These are phyloP conservation scores for Aspergillus brasiliensis DNA, from an alignment of 2,329 filamentous ascomycete genomes.

Conservation along the genomic window DNA sequence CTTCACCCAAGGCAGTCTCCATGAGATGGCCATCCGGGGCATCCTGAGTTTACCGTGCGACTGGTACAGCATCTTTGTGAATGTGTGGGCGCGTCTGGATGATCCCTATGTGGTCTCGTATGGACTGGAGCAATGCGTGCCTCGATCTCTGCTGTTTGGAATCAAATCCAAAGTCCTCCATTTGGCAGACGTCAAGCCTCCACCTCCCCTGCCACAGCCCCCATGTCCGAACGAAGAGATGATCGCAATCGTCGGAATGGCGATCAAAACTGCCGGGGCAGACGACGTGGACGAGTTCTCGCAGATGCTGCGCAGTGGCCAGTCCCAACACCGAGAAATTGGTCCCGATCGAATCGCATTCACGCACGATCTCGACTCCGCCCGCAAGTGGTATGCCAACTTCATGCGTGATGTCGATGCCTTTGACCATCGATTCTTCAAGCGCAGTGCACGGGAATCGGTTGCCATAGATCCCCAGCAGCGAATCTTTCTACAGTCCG, in stretches of 20 bases:
- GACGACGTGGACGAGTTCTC: constrained; percentile 38
- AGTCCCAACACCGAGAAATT: constrained; percentile 32
- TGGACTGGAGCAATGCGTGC: constrained; percentile 41
- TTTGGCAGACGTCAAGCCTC: not conserved
- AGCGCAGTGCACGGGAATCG: constrained; percentile 28
- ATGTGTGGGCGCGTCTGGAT: constrained; percentile 9
- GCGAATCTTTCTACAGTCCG: constrained; percentile 29
- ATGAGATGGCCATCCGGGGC: constrained; percentile 33
- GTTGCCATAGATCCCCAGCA: constrained; percentile 35
- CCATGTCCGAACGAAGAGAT: not conserved
- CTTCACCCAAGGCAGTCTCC: constrained; percentile 27
- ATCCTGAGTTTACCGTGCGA: constrained; percentile 39
- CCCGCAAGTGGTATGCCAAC: constrained; percentile 17
- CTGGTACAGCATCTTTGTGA: constrained; percentile 39
- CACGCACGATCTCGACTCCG: not conserved
- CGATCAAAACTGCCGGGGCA: constrained; percentile 34
- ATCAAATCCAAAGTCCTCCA: not conserved
- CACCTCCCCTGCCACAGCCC: not conserved
- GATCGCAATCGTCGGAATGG: constrained; percentile 42
- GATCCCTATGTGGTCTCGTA: constrained; percentile 35
- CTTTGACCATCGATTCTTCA: constrained; percentile 39
- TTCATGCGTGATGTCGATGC: constrained; percentile 19
- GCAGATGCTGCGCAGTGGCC: constrained; percentile 28
- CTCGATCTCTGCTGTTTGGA: constrained; percentile 29
- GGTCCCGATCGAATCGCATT: not conserved